These are phyloP conservation scores for Sclerotinia minor DNA, from an alignment of 2,329 filamentous ascomycete genomes.

Conservation along the genomic window DNA sequence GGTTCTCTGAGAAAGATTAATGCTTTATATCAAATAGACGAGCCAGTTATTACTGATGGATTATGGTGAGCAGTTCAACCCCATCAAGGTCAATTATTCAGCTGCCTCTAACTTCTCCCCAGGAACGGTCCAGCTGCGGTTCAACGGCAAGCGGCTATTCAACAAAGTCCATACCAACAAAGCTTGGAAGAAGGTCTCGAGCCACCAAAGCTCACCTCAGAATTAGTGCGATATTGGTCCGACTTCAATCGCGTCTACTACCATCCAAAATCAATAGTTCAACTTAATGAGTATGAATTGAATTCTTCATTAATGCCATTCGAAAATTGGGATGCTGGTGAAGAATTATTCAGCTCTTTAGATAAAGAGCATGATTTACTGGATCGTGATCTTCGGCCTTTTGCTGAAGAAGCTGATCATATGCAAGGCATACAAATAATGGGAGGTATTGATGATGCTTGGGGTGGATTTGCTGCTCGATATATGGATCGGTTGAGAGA, in stretches of 20 bases:
- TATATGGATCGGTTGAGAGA: conserved; percentile 80
- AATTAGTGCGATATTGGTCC: conserved; percentile 90
- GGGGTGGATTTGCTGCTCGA: conserved; percentile 73
- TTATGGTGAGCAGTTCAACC: conserved; percentile 44
- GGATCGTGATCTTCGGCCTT: conserved; percentile 85
- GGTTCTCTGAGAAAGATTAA: conserved; percentile 86
- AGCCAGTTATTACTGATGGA: conserved; percentile 37
- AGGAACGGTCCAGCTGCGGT: conserved; percentile 69
- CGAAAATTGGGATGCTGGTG: conserved; percentile 71
- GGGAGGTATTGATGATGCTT: conserved; percentile 71
- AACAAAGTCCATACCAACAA: conserved; percentile 73
- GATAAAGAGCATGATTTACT: conserved; percentile 82
- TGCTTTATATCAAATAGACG: conserved; percentile 65
- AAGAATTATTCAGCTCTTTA: conserved; percentile 70
- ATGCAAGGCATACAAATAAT: conserved; percentile 85
- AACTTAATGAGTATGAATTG: conserved; percentile 84
- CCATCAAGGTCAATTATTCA: neutral
- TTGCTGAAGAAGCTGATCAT: conserved; percentile 90
- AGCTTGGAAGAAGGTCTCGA: conserved; percentile 71
- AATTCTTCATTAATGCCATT: conserved; percentile 80
- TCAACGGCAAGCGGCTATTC: conserved; percentile 67
- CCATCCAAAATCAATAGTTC: conserved; percentile 83
- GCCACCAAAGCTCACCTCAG: conserved; percentile 63
- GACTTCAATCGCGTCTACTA: conserved; percentile 93
- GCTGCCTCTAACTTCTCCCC: conserved; percentile 20